These are phyloP conservation scores for Leucocoprinus birnbaumii DNA, from an alignment of 768 basidiomycete genomes.

Conservation along the genomic window DNA sequence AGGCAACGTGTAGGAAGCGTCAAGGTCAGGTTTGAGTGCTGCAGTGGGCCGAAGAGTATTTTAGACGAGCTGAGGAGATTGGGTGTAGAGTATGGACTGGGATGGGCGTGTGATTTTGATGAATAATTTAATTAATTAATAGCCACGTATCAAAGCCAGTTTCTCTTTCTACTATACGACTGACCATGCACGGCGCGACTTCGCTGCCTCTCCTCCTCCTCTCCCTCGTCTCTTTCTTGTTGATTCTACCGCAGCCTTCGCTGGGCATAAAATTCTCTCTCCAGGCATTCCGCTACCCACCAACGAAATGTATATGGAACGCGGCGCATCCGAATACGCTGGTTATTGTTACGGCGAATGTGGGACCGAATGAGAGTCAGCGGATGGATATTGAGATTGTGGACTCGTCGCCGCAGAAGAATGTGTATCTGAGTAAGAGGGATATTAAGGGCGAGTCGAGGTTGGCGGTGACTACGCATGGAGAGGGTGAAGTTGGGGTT, in stretches of 20 bases:
- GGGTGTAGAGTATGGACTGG: constrained; percentile 1
- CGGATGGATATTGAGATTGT: constrained; percentile 93
- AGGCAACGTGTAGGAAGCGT: neutral
- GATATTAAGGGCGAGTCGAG: constrained; percentile 89
- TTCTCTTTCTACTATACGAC: neutral
- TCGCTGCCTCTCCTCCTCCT: constrained; percentile 14
- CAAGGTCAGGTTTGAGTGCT: constrained; percentile 3
- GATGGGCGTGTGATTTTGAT: constrained; percentile 11
- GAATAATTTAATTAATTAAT: constrained; percentile 1
- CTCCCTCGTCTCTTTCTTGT: constrained; percentile 24
- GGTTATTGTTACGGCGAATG: constrained; percentile 95
- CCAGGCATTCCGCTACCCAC: constrained; percentile 68
- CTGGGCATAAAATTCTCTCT: constrained; percentile 86
- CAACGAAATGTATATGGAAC: constrained; percentile 93
- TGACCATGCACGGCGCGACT: neutral
- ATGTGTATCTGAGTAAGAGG: constrained; percentile 88
- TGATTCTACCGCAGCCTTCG: constrained; percentile 23
- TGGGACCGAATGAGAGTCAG: constrained; percentile 71
- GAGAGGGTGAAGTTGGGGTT: constrained; percentile 92
- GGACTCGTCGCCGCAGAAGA: constrained; percentile 80
- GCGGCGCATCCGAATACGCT: constrained; percentile 81
- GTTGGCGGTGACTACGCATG: constrained; percentile 90
- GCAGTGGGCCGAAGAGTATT: constrained; percentile 4
- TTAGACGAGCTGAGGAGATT: constrained; percentile 3
- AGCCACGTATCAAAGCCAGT: neutral